These are phyloP conservation scores for Nitzschia sp. DNA, from an alignment of 108 stramenopile genomes.

Conservation along the genomic window DNA sequence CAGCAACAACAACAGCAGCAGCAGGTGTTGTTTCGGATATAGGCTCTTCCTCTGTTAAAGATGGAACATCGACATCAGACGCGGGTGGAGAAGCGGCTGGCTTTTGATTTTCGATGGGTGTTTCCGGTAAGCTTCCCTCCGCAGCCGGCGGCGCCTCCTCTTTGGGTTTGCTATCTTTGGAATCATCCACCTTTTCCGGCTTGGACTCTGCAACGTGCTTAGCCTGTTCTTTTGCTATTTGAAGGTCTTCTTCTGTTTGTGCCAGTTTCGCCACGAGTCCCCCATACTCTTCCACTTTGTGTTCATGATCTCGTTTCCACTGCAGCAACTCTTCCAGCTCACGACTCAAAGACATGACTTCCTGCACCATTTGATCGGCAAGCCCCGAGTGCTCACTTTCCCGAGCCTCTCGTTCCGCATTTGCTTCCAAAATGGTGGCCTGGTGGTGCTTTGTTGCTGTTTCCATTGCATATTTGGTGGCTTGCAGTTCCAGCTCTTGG, in stretches of 20 bases:
- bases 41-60: background rate
- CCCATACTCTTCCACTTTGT: slow-evolving; percentile 39
- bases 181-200: background rate
- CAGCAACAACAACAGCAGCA: background rate
- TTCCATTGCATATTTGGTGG: slow-evolving; percentile 13
- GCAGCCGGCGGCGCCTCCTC: background rate
- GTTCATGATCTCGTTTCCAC: slow-evolving; percentile 41
- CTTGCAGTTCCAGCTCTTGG: slow-evolving; percentile 28
- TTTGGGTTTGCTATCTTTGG: background rate
- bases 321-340: slow-evolving; percentile 36
- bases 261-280: slow-evolving; percentile 42
- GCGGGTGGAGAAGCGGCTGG: background rate
- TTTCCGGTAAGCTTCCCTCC: background rate
- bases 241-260: slow-evolving; percentile 46
- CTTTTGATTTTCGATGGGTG: background rate
- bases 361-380: slow-evolving; percentile 45
- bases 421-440: slow-evolving; percentile 37
- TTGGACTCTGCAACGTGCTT: background rate
- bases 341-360: slow-evolving; percentile 40
- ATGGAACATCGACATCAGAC: background rate
- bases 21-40: background rate
- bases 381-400: slow-evolving; percentile 20
- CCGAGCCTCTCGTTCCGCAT: slow-evolving; percentile 28
- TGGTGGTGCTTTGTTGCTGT: slow-evolving; percentile 25
- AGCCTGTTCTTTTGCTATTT: slow-evolving; percentile 12